These are phyloP conservation scores for Nicotiana obtusifolia DNA, from an alignment of 257 asterid genomes.

Conservation along the genomic window DNA sequence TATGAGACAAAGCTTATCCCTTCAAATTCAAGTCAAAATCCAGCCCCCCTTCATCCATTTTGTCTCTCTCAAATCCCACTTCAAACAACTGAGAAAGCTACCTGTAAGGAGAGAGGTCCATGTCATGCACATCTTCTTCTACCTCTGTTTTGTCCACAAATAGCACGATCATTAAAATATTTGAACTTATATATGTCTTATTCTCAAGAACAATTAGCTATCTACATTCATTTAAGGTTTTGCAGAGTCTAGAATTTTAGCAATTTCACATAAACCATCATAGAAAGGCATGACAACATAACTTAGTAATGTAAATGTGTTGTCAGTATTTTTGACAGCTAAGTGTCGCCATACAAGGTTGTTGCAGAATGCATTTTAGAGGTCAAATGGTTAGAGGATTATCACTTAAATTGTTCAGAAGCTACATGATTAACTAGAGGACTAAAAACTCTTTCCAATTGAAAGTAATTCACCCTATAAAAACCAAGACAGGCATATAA, in stretches of 20 bases:
- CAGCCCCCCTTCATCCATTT: not conserved
- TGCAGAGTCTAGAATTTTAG: not conserved
- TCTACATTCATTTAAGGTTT: constrained; percentile 36
- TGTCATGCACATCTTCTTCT: not conserved
- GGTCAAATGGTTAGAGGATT: not conserved
- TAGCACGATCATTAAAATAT: not conserved
- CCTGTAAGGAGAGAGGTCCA: not conserved
- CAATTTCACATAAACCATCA: not conserved
- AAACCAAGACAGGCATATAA: not conserved
- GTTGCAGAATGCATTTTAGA: not conserved
- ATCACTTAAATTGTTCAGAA: not conserved
- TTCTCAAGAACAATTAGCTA: not conserved
- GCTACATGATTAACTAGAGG: not conserved
- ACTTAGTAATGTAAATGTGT: constrained; percentile 25
- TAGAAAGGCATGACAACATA: not conserved
- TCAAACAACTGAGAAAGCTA: not conserved
- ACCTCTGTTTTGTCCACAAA: not conserved
- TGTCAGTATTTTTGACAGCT: constrained; percentile 20
- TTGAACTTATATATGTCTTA: not conserved
- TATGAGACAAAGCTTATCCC: not conserved
- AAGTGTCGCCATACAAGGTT: not conserved
- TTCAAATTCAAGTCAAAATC: not conserved
- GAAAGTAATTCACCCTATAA: not conserved
- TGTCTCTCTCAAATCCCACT: not conserved
- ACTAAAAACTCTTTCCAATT: not conserved